Conservation (phyloP, 331 rosid species). For the Pyracantha coccinea region DNA sequence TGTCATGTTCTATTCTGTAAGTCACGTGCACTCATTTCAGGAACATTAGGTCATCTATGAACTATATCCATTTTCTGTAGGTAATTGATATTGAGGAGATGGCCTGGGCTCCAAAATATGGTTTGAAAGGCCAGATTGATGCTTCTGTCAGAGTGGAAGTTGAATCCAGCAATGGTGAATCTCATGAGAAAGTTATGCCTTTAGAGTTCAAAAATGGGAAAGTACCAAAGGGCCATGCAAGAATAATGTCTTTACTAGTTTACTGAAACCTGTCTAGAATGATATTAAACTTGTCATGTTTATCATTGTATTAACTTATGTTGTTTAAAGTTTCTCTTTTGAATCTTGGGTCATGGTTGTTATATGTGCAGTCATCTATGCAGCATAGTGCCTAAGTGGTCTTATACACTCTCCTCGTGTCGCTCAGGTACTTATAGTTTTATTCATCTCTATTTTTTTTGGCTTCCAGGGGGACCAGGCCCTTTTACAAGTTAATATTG, state of each 20-base stretch:
- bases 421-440: conserved; percentile 54
- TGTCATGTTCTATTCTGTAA: background rate
- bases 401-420: conserved; percentile 81
- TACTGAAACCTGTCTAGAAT: background rate
- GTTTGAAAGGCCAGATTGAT: conserved; percentile 96
- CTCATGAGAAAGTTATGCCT: conserved; percentile 57
- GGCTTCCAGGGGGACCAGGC: background rate
- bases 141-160: conserved; percentile 75
- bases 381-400: conserved; percentile 92
- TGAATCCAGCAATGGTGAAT: conserved; percentile 30
- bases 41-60: background rate
- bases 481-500: background rate
- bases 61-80: conserved; percentile 30
- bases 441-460: background rate
- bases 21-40: background rate
- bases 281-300: conserved; percentile 6
- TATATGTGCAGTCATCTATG: conserved; percentile 56
- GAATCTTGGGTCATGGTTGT: conserved; percentile 10
- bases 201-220: conserved; percentile 92
- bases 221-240: conserved; percentile 63
- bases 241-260: conserved; percentile 16
- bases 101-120: conserved; percentile 96
- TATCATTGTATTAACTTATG: background rate
- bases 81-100: conserved; percentile 94
- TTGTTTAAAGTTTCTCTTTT: conserved; percentile 12